Conservation (phyloP, 2,329 filamentous ascomycete genomes). For the Clonostachys sp. region DNA sequence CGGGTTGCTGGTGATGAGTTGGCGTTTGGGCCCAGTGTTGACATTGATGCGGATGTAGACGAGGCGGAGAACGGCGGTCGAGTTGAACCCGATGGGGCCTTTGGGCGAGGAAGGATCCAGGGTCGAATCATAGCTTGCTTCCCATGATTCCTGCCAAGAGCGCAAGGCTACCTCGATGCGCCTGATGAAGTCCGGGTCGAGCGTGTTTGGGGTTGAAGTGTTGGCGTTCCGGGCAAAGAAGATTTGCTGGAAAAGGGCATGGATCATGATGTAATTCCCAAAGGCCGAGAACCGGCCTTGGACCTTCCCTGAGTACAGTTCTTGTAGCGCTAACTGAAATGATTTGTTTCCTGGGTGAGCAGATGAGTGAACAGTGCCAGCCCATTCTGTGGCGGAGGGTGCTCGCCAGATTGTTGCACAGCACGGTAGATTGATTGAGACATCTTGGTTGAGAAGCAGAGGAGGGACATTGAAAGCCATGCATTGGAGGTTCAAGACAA, state of each 20-base stretch:
- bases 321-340: background rate
- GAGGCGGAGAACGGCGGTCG: background rate
- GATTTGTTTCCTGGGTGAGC: background rate
- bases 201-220: no score
- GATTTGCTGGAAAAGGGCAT: no score
- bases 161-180: no score
- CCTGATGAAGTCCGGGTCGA: no score
- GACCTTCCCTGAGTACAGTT: background rate
- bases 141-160: no score
- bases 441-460: background rate
- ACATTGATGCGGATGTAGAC: background rate
- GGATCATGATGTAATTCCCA: no score
- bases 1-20: no score
- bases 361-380: background rate
- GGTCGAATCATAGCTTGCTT: background rate
- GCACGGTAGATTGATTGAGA: background rate
- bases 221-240: no score
- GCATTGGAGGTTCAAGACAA: background rate
- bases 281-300: no score
- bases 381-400: background rate
- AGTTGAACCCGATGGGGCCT: background rate
- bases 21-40: background rate
- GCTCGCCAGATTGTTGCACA: background rate
- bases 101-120: background rate
- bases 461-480: background rate